Percentiles rank a stretch among this genome's conserved stretches.
Conservation (phyloP, 2,329 filamentous ascomycete species). For the Alternaria triticimaculans region DNA sequence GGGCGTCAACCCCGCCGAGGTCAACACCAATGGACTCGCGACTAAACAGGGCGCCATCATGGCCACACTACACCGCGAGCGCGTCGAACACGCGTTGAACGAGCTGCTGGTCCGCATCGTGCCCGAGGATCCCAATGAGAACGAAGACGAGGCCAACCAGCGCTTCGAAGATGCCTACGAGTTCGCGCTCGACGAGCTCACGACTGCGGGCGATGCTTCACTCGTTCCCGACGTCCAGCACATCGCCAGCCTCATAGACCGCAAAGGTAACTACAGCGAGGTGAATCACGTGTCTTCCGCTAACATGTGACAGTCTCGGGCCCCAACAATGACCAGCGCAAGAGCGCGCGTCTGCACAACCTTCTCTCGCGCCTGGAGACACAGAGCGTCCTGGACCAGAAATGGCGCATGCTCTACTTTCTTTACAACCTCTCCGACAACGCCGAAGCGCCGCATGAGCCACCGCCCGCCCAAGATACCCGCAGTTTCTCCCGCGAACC, state of each 20-base stretch:
- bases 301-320: constrained; percentile 65
- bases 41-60: constrained; percentile 36
- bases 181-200: constrained; percentile 57
- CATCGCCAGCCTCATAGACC: constrained; percentile 90
- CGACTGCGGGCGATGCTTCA: constrained; percentile 56
- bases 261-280: constrained; percentile 60
- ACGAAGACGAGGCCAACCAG: constrained; percentile 71
- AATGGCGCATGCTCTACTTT: constrained; percentile 95
- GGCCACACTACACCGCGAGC: constrained; percentile 55
- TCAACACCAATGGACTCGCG: constrained; percentile 12
- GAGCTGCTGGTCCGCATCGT: constrained; percentile 78
- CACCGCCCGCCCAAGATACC: constrained; percentile 12
- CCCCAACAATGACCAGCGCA: constrained; percentile 72
- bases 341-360: constrained; percentile 83
- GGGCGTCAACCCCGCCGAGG: constrained; percentile 13
- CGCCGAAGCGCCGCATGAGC: constrained; percentile 14
- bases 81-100: constrained; percentile 79
- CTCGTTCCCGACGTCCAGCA: constrained; percentile 81
- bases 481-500: constrained; percentile 30
- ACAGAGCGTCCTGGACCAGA: constrained; percentile 91
- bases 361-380: constrained; percentile 87
- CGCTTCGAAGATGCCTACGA: constrained; percentile 69
- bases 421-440: constrained; percentile 81
- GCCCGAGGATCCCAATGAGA: constrained; percentile 69
- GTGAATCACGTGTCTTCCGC: background rate